phyloP scores from a whole-genome alignment of 2,329 filamentous ascomycete species.

The Exophiala sideris region DNA sequence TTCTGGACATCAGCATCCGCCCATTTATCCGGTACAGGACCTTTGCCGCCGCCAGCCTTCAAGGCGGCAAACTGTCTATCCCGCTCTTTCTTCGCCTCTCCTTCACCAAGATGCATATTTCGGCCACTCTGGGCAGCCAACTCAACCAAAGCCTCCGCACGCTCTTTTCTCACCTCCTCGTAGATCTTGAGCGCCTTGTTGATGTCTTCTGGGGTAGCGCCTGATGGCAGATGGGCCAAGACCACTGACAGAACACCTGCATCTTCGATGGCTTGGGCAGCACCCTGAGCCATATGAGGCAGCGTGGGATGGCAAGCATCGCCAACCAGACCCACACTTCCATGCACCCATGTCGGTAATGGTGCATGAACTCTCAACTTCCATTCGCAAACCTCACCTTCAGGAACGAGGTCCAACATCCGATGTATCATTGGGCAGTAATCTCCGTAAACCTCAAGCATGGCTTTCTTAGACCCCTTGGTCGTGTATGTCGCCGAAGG shows the following conservation, averaged over 20 bases:
- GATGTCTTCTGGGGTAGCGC: slow-evolving; percentile 45
- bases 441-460: slow-evolving; percentile 58
- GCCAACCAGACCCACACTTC: slow-evolving; percentile 52
- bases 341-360: slow-evolving; percentile 59
- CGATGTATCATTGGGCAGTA: slow-evolving; percentile 61
- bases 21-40: slow-evolving; percentile 64
- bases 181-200: slow-evolving; percentile 55
- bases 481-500: slow-evolving; percentile 62
- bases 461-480: slow-evolving; percentile 57
- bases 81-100: slow-evolving; percentile 57
- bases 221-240: slow-evolving; percentile 44
- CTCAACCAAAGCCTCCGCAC: slow-evolving; percentile 56
- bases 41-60: slow-evolving; percentile 40
- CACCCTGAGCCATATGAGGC: slow-evolving; percentile 62
- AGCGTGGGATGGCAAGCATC: slow-evolving; percentile 63
- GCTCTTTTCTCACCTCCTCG: slow-evolving; percentile 54
- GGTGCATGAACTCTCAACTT: slow-evolving; percentile 61
- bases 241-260: slow-evolving; percentile 55
- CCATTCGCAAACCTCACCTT: slow-evolving; percentile 67
- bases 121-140: slow-evolving; percentile 55
- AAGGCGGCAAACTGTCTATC: slow-evolving; percentile 56
- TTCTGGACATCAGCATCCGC: slow-evolving; percentile 66
- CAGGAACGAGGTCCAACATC: slow-evolving; percentile 60
- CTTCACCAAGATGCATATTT: slow-evolving; percentile 56
- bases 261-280: slow-evolving; percentile 64